Evolutionary conservation across 345 rosid species (phyloP).

Genomic region (Eucalyptus globulus): DNA sequence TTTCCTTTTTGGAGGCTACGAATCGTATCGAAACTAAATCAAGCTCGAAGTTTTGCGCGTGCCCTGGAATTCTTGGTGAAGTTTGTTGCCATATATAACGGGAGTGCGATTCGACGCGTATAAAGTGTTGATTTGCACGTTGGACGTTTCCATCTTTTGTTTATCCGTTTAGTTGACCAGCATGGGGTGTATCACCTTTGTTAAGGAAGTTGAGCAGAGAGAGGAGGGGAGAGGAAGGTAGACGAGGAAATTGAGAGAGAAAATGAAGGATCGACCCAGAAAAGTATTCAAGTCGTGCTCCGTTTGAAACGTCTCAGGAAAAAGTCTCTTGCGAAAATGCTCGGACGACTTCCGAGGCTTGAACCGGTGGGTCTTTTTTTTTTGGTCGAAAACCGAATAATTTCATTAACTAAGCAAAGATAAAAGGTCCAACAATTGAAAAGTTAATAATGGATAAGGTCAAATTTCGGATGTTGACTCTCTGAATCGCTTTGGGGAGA

Average conservation of each 20-base stretch:
- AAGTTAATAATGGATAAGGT: background rate
- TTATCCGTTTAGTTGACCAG: background rate
- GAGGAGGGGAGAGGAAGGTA: background rate
- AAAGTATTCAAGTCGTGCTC: background rate
- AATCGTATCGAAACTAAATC: background rate
- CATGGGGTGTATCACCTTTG: accelerated
- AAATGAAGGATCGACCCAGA: background rate
- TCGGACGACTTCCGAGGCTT: background rate
- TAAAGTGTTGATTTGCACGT: background rate
- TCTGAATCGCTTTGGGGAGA: accelerated
- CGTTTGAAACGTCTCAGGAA: background rate
- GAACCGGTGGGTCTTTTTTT: background rate
- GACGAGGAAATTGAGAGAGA: background rate
- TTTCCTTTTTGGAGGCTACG: background rate
- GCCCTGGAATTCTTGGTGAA: background rate
- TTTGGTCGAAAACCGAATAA: too few relatives aligned
- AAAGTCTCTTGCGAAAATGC: background rate
- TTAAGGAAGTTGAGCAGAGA: background rate
- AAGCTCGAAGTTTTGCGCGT: background rate
- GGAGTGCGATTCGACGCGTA: accelerated
- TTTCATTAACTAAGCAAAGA: too few relatives aligned
- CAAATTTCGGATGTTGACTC: background rate
- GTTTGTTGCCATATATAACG: background rate
- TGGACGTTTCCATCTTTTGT: background rate
- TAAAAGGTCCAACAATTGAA: too few relatives aligned